Percentiles rank a stretch among this genome's conserved stretches.
phyloP scores from a whole-genome alignment of 2,329 filamentous ascomycete genomes.

The Teratosphaeria epicoccoides region DNA sequence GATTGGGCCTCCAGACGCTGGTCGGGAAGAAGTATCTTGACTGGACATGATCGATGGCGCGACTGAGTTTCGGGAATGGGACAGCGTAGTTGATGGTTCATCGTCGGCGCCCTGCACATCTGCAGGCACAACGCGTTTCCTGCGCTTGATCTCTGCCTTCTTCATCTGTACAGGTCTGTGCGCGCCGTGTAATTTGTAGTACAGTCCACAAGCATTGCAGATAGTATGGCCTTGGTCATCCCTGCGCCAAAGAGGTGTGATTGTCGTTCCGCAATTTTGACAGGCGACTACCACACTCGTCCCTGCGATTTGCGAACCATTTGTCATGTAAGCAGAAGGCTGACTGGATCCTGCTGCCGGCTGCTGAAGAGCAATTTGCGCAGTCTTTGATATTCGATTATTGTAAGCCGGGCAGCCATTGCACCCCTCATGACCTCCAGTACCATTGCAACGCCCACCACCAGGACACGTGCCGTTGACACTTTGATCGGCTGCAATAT shows the following conservation, averaged over 20 bases:
- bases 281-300: constrained; percentile 72
- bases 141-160: constrained; percentile 89
- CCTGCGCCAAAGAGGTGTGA: constrained; percentile 89
- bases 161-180: constrained; percentile 98
- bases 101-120: constrained; percentile 28
- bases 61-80: constrained; percentile 36
- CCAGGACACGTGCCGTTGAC: constrained; percentile 85
- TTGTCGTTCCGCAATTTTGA: constrained; percentile 93
- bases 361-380: constrained; percentile 53
- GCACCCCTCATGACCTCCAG: constrained; percentile 87
- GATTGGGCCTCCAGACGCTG: constrained; percentile 15
- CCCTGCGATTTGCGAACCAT: constrained; percentile 7
- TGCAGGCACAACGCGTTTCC: constrained; percentile 87
- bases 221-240: constrained; percentile 94
- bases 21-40: constrained; percentile 9
- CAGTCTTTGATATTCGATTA: constrained; percentile 84
- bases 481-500: constrained; percentile 65
- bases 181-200: constrained; percentile 90
- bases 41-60: constrained; percentile 33
- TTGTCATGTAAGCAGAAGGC: constrained; percentile 6
- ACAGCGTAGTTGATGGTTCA: constrained; percentile 19
- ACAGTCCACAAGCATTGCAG: constrained; percentile 94
- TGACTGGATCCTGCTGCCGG: constrained; percentile 6
- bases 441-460: constrained; percentile 90
- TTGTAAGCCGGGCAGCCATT: constrained; percentile 96